Conservation (phyloP, 192 early-diverging fungal species). For the Coemansia sp. region DNA sequence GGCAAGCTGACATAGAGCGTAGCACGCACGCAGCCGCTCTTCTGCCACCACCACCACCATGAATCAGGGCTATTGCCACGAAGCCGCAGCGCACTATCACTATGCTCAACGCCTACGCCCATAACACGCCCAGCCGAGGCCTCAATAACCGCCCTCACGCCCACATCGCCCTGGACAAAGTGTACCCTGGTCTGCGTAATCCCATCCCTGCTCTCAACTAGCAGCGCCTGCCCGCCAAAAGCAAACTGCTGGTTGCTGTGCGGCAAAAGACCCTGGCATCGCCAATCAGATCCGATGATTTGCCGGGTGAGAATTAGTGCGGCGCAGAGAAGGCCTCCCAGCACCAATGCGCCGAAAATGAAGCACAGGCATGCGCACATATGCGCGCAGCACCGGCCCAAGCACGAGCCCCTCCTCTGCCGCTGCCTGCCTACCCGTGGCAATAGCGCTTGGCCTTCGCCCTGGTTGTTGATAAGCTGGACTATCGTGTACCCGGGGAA, state of each 20-base stretch:
- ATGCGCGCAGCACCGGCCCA: slow-evolving; percentile 8
- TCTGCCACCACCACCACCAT: slow-evolving; percentile 21
- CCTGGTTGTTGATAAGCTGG: slow-evolving; percentile 22
- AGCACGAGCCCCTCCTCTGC: neutral
- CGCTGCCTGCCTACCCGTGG: neutral
- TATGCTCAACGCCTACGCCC: neutral
- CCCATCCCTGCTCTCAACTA: slow-evolving; percentile 31
- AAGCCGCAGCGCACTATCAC: neutral
- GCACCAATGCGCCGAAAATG: neutral
- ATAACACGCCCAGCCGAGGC: neutral
- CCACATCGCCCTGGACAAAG: neutral
- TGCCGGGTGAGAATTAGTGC: slow-evolving; percentile 8
- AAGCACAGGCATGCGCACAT: slow-evolving; percentile 24
- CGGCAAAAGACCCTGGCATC: slow-evolving; percentile 16
- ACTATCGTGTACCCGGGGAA: slow-evolving; percentile 50
- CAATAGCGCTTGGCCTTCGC: slow-evolving; percentile 30
- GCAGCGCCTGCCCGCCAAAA: slow-evolving; percentile 8
- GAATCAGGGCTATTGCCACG: neutral
- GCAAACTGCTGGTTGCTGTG: slow-evolving; percentile 16
- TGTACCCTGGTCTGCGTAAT: slow-evolving; percentile 28
- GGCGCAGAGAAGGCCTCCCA: slow-evolving; percentile 11
- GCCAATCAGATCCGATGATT: slow-evolving; percentile 15
- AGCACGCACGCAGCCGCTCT: slow-evolving; percentile 30
- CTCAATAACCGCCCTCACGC: slow-evolving; percentile 34
- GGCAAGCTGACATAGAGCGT: slow-evolving; percentile 26